These are phyloP conservation scores for Mucor irregularis DNA, from an alignment of 371 early-diverging fungal species.

Conservation along the genomic window DNA sequence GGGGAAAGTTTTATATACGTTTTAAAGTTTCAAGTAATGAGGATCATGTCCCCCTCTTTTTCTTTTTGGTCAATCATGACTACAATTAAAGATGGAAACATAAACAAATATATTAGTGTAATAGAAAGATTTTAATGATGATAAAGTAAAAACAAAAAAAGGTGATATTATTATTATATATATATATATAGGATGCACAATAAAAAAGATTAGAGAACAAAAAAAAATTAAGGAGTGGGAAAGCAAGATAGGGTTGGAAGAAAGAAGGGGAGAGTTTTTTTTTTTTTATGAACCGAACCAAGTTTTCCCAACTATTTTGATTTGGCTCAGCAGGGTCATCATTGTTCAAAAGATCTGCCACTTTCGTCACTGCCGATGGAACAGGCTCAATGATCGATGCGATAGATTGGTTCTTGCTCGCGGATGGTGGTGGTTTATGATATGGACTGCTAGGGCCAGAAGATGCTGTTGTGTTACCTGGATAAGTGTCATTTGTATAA, in stretches of 20 bases:
- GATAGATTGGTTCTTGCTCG: background rate
- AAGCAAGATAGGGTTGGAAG: background rate
- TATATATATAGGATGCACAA: no score
- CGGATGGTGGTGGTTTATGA: constrained; percentile 7
- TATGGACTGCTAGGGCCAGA: no score
- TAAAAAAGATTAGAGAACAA: background rate
- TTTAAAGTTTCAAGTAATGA: no score
- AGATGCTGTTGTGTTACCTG: constrained; percentile 9
- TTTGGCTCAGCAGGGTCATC: constrained; percentile 50
- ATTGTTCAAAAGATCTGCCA: constrained; percentile 50
- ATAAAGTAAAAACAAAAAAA: no score
- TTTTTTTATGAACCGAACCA: constrained; percentile 44
- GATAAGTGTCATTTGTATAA: no score
- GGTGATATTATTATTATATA: no score
- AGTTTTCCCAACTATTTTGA: constrained; percentile 48
- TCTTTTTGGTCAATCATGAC: no score
- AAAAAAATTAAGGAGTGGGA: background rate
- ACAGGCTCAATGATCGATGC: background rate
- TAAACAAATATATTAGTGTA: no score
- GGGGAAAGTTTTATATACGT: no score
- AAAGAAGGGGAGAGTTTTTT: background rate
- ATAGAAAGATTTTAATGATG: no score
- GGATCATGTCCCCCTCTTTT: no score
- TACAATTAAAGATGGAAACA: no score
- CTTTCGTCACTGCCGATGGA: constrained; percentile 43